A percentile compares a stretch with the other conserved stretches of the same genome.
Conservation (phyloP, 1,284 basidiomycete species). For the Microbotryum intermedium region DNA sequence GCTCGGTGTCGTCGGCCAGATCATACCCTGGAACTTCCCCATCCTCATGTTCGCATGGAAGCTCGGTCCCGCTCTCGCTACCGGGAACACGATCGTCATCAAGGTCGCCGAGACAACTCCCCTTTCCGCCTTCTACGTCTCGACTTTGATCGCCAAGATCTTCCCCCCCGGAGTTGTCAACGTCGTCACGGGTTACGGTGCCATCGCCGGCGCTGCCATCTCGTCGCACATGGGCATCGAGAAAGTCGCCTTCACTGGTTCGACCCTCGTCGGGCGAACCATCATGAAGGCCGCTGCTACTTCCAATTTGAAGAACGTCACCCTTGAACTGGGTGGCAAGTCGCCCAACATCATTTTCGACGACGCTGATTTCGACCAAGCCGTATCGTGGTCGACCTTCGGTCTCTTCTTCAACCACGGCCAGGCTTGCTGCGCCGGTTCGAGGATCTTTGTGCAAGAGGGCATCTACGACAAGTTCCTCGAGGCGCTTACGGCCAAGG, state of each 20-base stretch:
- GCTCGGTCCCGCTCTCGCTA: constrained; percentile 72
- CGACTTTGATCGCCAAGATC: constrained; percentile 51
- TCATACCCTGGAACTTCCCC: constrained; percentile 74
- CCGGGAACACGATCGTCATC: constrained; percentile 70
- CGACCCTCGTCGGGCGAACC: constrained; percentile 70
- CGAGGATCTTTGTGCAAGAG: constrained; percentile 72
- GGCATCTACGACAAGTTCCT: constrained; percentile 66
- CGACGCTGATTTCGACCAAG: constrained; percentile 56
- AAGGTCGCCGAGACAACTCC: constrained; percentile 71
- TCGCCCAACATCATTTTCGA: constrained; percentile 58
- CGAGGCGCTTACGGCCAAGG: constrained; percentile 50
- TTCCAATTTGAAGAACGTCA: constrained; percentile 83
- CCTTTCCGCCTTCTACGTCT: constrained; percentile 52
- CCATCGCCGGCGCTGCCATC: constrained; percentile 73
- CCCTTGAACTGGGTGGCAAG: constrained; percentile 89
- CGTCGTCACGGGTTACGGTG: constrained; percentile 54
- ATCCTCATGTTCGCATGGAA: constrained; percentile 83
- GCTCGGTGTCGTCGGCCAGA: constrained; percentile 77
- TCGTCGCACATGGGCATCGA: constrained; percentile 50
- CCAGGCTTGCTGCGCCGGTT: constrained; percentile 75
- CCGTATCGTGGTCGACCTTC: constrained; percentile 69
- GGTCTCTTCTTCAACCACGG: constrained; percentile 62
- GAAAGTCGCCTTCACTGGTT: constrained; percentile 49
- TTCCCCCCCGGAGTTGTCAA: constrained; percentile 81
- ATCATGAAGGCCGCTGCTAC: constrained; percentile 74